Base-by-base conservation (phyloP, 2,329 filamentous ascomycete species). In the Plectosphaerella plurivora region DNA sequence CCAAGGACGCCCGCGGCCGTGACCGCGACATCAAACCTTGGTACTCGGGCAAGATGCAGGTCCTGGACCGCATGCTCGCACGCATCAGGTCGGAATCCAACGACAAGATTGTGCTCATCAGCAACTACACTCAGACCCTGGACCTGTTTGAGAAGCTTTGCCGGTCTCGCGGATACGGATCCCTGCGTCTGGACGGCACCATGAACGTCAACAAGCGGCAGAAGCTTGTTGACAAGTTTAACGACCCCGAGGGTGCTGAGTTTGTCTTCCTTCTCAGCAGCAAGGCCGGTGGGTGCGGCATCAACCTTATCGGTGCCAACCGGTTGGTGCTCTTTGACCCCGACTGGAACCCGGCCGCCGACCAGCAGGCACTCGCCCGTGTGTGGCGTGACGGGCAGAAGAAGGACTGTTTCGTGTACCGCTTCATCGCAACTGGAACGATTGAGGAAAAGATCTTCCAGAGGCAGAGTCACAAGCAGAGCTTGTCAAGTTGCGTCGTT, bases 381-480 rank as follows among this genome's bases (percentile, higher is more conserved):
- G 94, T 99, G 18, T 99, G 94, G 94, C 89, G 94, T 77, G 94
- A 99, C 63, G 94, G 94, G 0, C 94, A 99, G 70, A 97, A 95
- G 79, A 99, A 99, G 67, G 94, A 99, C 65, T 99, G 94, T 65
- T 99, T 99, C 63, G 94, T 99, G 15, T 99, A 99, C 69, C 89
- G 94, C n/a, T 99, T 99, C 73, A 99, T 99, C 62, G 89, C 92
- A 0, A 97, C 95, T 0, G 94, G 94, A 4, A 97, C 92, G 0
- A 99, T 99, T 56, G 94, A 99, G 66, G 94, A 99, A 71, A 99
- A 99, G 74, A 97, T 99, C 60, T 99, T 99, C 74, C 94, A 99
- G 70, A 87, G 95, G 10, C 94, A 99, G 66, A 96, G 90, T 1
- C 95, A 99, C 76, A 99, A 99, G 72, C 94, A 99, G 71, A 95